Evolutionary conservation across 108 stramenopile species (phyloP), one percentile per base, ranked within the genome.

Genomic region (Skeletonema menzelii): DNA sequence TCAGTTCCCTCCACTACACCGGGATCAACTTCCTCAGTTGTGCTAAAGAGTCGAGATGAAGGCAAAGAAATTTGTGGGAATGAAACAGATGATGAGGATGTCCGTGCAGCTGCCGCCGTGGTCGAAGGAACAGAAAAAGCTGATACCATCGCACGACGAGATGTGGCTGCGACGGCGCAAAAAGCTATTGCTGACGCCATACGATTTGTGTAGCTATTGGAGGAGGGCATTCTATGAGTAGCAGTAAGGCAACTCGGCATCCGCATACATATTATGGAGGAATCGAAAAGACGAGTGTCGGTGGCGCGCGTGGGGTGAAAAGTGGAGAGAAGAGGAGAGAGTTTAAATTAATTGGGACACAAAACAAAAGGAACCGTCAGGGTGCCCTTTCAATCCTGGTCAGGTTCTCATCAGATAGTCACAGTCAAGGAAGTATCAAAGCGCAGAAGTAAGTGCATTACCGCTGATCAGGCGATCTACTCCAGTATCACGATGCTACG

Each of bases 1-100:
- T 88, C 82, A 13, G 95, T 95, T 14, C 94, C 94, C 63, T 91
- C 91, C 1, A 95, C 87, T 0, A 77, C 63, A 17, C 94, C 94
- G 1, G 94, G 94, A 68, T 95, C 94, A 8, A 92, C 83, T 79
- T 95, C 94, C 75, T 86, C 73, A 47, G 37, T 63, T 20, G 73
- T 56, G 30, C 69, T 75, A 20, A 69, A 73, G 0, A 79, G 72
- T 24, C 59, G 60, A 30, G 55, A 65, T 26, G 14, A 68, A n/a
- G 59, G 34, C 27, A 35, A 46, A 8, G 58, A 47, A 24, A 8
- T 13, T 37, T 26, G 24, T 26, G 61, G 38, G 35, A 26, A 31
- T 17, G 13, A 27, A 8, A 19, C 22, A 55, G 56, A 26, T 26
- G 55, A 68, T 37, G 67, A 56, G 63, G 46, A 27, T 42, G 15